Base-by-base conservation (phyloP, 805 yeast genomes). In the Candida tibetensis region DNA sequence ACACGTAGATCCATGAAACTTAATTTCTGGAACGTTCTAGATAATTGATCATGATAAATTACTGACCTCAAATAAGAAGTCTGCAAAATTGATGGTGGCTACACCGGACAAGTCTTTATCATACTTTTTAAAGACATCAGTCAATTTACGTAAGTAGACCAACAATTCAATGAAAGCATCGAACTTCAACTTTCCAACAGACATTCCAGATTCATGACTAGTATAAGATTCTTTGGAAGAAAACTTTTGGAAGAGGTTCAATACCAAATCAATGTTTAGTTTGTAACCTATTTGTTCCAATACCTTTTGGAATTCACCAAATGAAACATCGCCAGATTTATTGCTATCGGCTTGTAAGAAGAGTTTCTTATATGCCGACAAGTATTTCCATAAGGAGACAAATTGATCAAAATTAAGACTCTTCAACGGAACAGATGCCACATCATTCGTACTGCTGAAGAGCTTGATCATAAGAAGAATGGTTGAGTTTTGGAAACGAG, bases 151-250 rank as follows among this genome's bases (percentile, higher is more conserved):
- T 47, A 87, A 67, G 72, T 86, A 83, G 13, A 86, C 84, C 47
- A 87, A 71, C 37, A 85, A 73, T 55, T 87, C 95, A 17, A 87
- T 88, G 60, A 87, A 87, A 57, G 79, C 73, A 57, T 87, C 95
- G 58, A 87, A 87, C 42, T 84, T 79, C 60, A 87, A 55, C 41
- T 62, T 66, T 1, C 73, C 73, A 22, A 67, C 62, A 0, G 58
- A 42, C 6, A 55, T 39, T 13, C 52, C 58, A 13, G 47, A 36
- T 13, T 46, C 49, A 34, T 57, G 58, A 5, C 51, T 49, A 28
- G 51, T 48, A 27, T 46, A 44, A 19, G 51, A 43, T 17, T 65
- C 72, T 28, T 60, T 60, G 45, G 57, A 53, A 30, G 81, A 70
- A 52, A 79, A 82, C 40, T 71, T 72, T 46, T 70, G 75, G 52